phyloP scores from a whole-genome alignment of 1,139 yeast genomes.

The Casaregolazyma lundiana region DNA sequence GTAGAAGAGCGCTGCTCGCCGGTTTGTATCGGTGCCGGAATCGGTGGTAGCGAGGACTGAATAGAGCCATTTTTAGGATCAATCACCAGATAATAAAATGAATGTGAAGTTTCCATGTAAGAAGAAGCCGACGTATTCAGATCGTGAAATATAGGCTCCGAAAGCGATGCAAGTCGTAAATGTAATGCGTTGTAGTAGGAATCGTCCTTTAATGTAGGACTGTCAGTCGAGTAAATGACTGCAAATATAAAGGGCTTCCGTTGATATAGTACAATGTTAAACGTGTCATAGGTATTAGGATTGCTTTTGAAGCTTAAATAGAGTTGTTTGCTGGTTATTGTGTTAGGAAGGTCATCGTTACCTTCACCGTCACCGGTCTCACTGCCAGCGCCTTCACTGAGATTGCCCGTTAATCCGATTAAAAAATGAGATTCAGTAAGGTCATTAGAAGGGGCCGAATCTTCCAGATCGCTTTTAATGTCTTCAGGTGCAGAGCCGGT shows the following conservation, averaged over 20 bases:
- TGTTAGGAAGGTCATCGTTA: not conserved
- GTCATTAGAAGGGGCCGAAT: constrained; percentile 19
- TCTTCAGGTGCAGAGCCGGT: not conserved
- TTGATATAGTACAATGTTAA: constrained; percentile 24
- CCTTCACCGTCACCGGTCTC: constrained; percentile 3
- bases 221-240: constrained; percentile 20
- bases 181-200: constrained; percentile 24
- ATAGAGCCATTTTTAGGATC: constrained; percentile 19
- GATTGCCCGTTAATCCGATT: constrained; percentile 23
- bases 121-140: constrained; percentile 13
- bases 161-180: constrained; percentile 27
- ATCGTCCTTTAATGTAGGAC: constrained; percentile 15
- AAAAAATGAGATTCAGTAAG: constrained; percentile 24
- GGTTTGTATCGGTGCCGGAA: constrained; percentile 22
- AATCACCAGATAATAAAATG: constrained; percentile 25
- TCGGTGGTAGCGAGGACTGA: constrained; percentile 26
- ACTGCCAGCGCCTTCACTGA: constrained; percentile 19
- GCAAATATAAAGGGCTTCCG: constrained; percentile 28
- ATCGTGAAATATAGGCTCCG: constrained; percentile 28
- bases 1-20: constrained; percentile 14
- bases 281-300: constrained; percentile 2
- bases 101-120: constrained; percentile 13
- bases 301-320: not conserved
- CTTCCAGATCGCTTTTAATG: constrained; percentile 7
- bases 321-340: not conserved